phyloP scores from a whole-genome alignment of 495 filamentous ascomycete genomes.

The Talaromyces nanjingensis region DNA sequence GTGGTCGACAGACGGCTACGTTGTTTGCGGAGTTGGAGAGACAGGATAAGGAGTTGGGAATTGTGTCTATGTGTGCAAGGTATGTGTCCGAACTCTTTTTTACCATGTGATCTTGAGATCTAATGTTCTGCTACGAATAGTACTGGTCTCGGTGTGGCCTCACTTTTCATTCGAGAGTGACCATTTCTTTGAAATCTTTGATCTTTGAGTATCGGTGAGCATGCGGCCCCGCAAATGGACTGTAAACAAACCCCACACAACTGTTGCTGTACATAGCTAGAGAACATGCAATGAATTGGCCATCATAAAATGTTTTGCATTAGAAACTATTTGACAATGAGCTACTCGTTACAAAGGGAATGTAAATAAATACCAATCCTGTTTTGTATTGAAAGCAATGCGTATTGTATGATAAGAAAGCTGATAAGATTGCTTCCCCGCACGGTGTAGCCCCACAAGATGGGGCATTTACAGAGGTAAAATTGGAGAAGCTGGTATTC shows the following conservation, averaged over 20 bases:
- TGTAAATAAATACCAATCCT: background rate
- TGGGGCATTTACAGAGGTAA: background rate
- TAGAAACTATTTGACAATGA: background rate
- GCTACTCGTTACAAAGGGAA: background rate
- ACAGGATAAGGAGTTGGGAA: constrained; percentile 62
- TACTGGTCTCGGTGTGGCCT: constrained; percentile 74
- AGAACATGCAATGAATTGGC: background rate
- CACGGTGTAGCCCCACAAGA: background rate
- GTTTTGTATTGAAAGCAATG: background rate
- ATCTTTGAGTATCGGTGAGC: background rate
- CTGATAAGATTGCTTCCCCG: background rate
- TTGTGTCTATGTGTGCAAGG: constrained; percentile 70
- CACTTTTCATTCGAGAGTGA: constrained; percentile 65
- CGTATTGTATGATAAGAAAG: background rate
- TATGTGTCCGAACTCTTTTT: constrained; percentile 8
- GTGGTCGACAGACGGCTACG: constrained; percentile 65
- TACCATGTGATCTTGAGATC: background rate
- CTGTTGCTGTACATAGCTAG: background rate
- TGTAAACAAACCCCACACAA: background rate
- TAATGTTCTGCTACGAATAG: constrained; percentile 23
- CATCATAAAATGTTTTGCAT: background rate
- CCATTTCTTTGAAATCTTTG: background rate
- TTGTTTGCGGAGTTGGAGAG: constrained; percentile 62
- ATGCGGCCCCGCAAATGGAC: background rate
- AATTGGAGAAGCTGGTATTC: constrained; percentile 4